Evolutionary conservation across 768 basidiomycete genomes (phyloP), one percentile per base, ranked within the genome.

Genomic region (Boletus vermiculosoides): DNA sequence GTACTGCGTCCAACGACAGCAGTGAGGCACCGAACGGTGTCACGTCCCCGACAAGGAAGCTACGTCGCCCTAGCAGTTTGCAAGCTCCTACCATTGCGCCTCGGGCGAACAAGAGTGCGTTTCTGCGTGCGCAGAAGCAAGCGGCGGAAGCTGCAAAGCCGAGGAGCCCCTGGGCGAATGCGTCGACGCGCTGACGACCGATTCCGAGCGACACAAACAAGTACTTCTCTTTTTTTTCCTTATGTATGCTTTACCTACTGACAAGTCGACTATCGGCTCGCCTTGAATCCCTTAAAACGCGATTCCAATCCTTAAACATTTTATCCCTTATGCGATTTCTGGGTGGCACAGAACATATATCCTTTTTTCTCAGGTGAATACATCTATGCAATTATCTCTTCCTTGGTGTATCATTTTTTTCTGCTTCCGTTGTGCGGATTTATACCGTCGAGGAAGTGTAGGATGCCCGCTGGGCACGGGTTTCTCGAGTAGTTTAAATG

Each of bases 81-180:
- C 75, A 74, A 50, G 76, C 78, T 1, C 89, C 91, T 2, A 76
- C 78, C 5, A 88, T 92, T 57, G 70, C 71, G 10, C 92, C 91
- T 9, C 78, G 88, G 52, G 81, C 77, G 58, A 94, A 94, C 71
- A 84, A 80, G 69, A 91, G 86, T 63, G 90, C 92, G 3, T 73
- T 83, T 7, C 69, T 93, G 52, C 78, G 90, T 23, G 82, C 78
- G 12, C 86, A 85, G 58, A 91, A 91, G 76, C 77, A 82, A 73
- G 86, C 63, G 4, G 50, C 44, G 18, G 71, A 71, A 0, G 66
- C 70, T 28, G 61, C 70, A 20, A 73, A 70, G 34, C 70, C 70
- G 5, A 73, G 67, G 61, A 71, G 70, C 30, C 69, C 50, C 16
- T 71, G 70, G 70, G 70, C 70, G 40, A 70, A 71, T 30, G 70